Base-by-base conservation (phyloP, 2,329 filamentous ascomycete genomes). In the Venturia asperata region DNA sequence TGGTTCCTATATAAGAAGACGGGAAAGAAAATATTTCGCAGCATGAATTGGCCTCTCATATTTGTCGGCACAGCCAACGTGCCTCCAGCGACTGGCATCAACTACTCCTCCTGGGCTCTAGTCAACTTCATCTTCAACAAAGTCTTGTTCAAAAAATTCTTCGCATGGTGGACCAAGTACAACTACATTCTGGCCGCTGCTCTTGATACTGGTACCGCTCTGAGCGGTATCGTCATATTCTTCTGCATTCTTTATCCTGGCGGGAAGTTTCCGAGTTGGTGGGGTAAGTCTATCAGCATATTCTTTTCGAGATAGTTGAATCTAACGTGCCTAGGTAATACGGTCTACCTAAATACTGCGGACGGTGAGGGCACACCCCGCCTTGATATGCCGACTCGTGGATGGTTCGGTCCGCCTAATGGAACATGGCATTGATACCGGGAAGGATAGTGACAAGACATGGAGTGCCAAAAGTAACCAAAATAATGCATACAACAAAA, bases 11-110 rank as follows among this genome's bases (percentile, higher is more conserved):
- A 86, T 3, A 82, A 86, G 43, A 77, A 79, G 62, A 90, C 81
- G 71, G 87, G 87, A 43, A 82, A 80, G 70, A 84, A 81, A 6
- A 75, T 82, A 17, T 83, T 85, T 75, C 83, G 86, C 66, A 90
- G 87, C 72, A 78, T 91, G 68, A 88, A 82, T 73, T 83, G 83
- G 17, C 88, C 88, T 0, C 79, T 90, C 61, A 82, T 91, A 68
- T 90, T 87, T 71, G 87, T 86, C 61, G 86, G 86, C 34, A 80
- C 83, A 0, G 82, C 82, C 58, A 77, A 82, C 69, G 80, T 90
- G 41, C 65, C 65, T 37, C 66, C 66, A 0, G 91, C 91, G 0
- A 85, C 45, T 30, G 39, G 39, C 6, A 62, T 65, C 19, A 65
- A 65, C 66, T 71, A 71, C 65, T 65, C 69, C 61, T 64, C 68